Evolutionary conservation across 495 filamentous ascomycete species (phyloP), one percentile per base, ranked within the genome.

Genomic region (Penicillium herquei): DNA sequence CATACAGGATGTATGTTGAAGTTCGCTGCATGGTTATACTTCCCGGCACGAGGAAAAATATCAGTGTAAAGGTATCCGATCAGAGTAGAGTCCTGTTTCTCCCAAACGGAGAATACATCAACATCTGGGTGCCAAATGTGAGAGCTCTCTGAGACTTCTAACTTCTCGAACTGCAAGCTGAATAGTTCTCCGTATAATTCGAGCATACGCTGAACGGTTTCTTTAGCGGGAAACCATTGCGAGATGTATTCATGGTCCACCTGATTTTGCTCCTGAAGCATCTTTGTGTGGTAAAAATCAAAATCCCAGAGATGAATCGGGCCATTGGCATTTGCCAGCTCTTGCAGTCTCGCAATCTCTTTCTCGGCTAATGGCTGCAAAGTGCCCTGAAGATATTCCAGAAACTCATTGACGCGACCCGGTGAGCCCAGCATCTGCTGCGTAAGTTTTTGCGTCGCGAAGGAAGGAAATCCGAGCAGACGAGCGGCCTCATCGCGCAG

Each of bases 1-100:
- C 52, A 31, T 48, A 55, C 52, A 16, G 52, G 52, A 10, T 40
- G 49, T n/a, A 55, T 55, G 37, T 55, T 55, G 16, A 55, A 49
- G 49, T 55, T 55, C 2, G 52, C 52, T 33, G 52, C 52, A 42
- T 55, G 52, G 21, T 47, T 55, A 35, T 37, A 55, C 14, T 55
- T 55, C 21, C 52, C 52, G 16, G 44, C 44, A 17, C 52, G 52
- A 40, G 44, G 44, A 39, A 39, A 49, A 17, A 55, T 55, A 17
- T 55, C 52, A 14, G 49, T 13, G 45, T 55, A 55, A 0, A 55
- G 44, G 49, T 33, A 55, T 11, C 52, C 52, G 13, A 55, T 13
- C 48, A 55, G 45, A 3, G 2, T n/a, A 16, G 26, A 51, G 30
- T 33, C 21, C 34, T 40, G 14, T 41, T 9, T 30, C 16, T 30